Evolutionary conservation across 345 rosid genomes (phyloP), one percentile per base, ranked within the genome.

Genomic region (Pistacia atlantica): DNA sequence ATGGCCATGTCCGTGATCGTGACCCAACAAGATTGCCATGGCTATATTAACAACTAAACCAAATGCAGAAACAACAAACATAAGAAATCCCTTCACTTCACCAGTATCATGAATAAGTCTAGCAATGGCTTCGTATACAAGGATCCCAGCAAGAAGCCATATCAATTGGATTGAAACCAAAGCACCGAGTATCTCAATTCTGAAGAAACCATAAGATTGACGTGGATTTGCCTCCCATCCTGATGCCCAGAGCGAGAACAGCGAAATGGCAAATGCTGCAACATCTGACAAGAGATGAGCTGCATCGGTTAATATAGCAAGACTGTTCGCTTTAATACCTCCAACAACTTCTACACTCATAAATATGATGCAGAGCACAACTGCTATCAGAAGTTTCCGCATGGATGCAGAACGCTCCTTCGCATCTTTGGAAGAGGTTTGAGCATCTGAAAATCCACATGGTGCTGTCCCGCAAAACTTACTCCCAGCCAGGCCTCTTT

Each of bases 171-270:
- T 90, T 20, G 93, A 90, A 71, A 87, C 83, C 28, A 90, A 84
- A 35, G 91, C 88, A 45, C 93, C 93, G 13, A 89, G 88, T 63
- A 89, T 87, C 83, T 87, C 90, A 57, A 89, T 84, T 79, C 93
- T 84, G 80, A 86, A 86, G 78, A 89, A 90, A 16, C 93, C 95
- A 73, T 89, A 90, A 25, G 95, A 83, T 73, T 86, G 95, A 16
- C 87, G 87, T 0, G 95, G 93, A 46, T 77, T 90, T 1, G 93
- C 93, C 68, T 89, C 93, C 93, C 95, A 90, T 25, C 91, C 91
- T 0, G 93, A 54, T 18, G 91, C 95, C 95, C 95, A 87, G 20
- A 90, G 77, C 13, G 91, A 90, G 80, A 89, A 87, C 72, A 89
- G 80, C 2, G 93, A 91, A 64, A 89, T 91, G 16, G 91, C 93